Conservation (phyloP, 768 basidiomycete genomes). For the Pulveroboletus ravenelii region DNA sequence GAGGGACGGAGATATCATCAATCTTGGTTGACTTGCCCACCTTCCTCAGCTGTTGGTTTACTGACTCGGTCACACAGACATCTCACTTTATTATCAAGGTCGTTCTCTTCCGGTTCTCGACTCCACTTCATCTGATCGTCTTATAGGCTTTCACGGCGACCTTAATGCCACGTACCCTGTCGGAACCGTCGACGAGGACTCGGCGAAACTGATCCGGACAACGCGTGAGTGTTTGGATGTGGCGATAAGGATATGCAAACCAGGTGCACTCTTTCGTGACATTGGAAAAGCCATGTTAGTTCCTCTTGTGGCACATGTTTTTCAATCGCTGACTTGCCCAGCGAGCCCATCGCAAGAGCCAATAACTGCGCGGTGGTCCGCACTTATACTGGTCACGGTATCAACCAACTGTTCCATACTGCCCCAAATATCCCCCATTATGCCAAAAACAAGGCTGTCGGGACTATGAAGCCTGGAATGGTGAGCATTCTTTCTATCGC, state of each 20-base stretch:
- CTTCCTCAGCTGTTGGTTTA: constrained; percentile 7
- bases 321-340: constrained; percentile 26
- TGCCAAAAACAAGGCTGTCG: constrained; percentile 89
- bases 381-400: constrained; percentile 88
- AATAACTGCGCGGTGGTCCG: constrained; percentile 89
- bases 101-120: constrained; percentile 8
- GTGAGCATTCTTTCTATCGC: constrained; percentile 39
- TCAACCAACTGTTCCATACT: constrained; percentile 81
- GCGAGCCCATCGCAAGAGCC: constrained; percentile 80
- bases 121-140: background rate
- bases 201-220: constrained; percentile 74
- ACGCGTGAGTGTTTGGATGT: constrained; percentile 82
- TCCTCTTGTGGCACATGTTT: constrained; percentile 6
- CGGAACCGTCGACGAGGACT: constrained; percentile 78
- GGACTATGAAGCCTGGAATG: constrained; percentile 92
- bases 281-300: constrained; percentile 81
- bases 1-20: constrained; percentile 92
- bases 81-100: constrained; percentile 79
- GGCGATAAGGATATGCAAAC: constrained; percentile 90
- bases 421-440: constrained; percentile 92
- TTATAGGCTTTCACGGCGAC: constrained; percentile 82
- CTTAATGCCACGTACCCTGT: constrained; percentile 92
- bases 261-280: constrained; percentile 86
- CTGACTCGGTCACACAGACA: constrained; percentile 45
- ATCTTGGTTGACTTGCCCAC: constrained; percentile 59